Conservation (phyloP, 495 filamentous ascomycete species). For the Bacidia rubella region DNA sequence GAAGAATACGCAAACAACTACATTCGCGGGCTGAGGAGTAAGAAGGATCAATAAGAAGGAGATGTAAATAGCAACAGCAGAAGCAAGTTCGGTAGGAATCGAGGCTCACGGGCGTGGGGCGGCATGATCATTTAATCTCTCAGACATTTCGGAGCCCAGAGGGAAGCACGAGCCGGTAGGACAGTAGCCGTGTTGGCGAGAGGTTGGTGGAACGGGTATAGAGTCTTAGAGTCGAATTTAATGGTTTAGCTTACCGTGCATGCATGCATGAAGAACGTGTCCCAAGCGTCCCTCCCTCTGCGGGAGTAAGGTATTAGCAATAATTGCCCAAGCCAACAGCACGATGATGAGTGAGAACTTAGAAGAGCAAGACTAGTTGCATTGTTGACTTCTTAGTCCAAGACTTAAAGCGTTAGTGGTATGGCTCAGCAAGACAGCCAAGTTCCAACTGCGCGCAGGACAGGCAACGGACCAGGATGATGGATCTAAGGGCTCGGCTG, state of each 20-base stretch:
- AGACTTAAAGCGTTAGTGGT: not conserved
- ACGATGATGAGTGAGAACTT: no score
- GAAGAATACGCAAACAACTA: not conserved
- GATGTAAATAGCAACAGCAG: not conserved
- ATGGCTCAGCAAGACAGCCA: not conserved
- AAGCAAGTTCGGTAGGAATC: not conserved
- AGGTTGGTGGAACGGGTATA: not conserved
- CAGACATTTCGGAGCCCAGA: no score
- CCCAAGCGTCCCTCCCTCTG: not conserved
- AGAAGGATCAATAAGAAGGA: not conserved
- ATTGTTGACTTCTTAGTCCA: not conserved
- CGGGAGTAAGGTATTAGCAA: no score
- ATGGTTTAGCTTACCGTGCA: not conserved
- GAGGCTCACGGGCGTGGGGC: not conserved
- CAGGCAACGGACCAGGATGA: not conserved
- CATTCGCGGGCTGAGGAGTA: not conserved
- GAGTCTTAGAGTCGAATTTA: no score
- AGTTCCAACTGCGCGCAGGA: no score
- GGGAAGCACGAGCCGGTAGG: not conserved
- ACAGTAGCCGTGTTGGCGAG: not conserved
- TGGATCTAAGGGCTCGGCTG: not conserved
- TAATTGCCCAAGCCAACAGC: no score
- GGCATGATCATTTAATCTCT: constrained; percentile 2
- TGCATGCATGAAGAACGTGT: not conserved
- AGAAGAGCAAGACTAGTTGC: not conserved